A percentile compares a stretch with the other conserved stretches of the same genome.
phyloP scores from a whole-genome alignment of 148 eudicot species.

The Polygonum aviculare region DNA sequence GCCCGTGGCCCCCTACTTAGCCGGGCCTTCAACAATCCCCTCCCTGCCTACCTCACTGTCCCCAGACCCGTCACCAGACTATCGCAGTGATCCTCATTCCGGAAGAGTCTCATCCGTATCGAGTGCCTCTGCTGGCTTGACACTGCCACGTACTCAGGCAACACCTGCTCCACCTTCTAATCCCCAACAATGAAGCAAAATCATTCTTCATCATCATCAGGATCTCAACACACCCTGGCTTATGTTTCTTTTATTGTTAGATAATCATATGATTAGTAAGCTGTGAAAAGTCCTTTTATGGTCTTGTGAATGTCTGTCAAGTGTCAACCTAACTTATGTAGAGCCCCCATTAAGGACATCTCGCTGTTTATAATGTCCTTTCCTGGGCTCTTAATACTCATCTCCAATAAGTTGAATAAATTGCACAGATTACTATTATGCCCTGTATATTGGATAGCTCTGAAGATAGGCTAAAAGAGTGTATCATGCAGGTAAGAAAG shows the following conservation, averaged over 20 bases:
- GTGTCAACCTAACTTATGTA: neutral
- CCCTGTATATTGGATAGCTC: neutral
- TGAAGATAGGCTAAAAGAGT: neutral
- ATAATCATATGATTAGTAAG: neutral
- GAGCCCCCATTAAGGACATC: neutral
- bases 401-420: constrained; percentile 2
- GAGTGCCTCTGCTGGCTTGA: constrained; percentile 30
- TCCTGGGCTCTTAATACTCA: neutral
- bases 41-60: constrained; percentile 32
- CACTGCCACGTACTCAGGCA: constrained; percentile 20
- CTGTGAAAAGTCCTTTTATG: constrained; percentile 3
- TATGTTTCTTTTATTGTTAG: neutral
- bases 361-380: constrained; percentile 6
- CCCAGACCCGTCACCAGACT: constrained; percentile 33
- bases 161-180: constrained; percentile 22
- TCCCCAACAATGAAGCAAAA: constrained; percentile 24
- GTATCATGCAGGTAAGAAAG: too few species aligned
- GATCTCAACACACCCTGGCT: neutral
- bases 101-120: constrained; percentile 19
- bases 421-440: neutral
- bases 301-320: neutral
- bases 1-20: constrained; percentile 47
- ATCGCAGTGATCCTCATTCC: constrained; percentile 24
- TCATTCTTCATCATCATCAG: neutral
- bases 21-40: constrained; percentile 28